Percentiles rank a stretch among this genome's conserved stretches.
Conservation (phyloP, 1,284 basidiomycete genomes). For the Cryptococcus deneoformans region DNA sequence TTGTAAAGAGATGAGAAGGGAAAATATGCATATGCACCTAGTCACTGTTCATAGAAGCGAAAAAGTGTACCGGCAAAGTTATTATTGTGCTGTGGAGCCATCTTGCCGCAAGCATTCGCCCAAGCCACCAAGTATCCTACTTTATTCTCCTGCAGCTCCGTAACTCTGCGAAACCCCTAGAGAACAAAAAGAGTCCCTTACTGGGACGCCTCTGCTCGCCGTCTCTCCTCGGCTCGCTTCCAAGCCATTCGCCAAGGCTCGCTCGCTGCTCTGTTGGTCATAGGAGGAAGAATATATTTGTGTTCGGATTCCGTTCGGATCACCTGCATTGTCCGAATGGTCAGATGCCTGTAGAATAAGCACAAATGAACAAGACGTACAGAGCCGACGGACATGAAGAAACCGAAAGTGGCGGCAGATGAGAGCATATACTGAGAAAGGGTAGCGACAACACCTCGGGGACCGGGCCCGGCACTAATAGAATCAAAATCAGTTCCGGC, state of each 20-base stretch:
- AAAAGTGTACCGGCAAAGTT: too few species aligned
- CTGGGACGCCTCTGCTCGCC: constrained; percentile 1
- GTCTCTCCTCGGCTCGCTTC: constrained; percentile 11
- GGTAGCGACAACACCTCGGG: constrained; percentile 78
- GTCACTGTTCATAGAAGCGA: too few species aligned
- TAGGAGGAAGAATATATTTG: constrained; percentile 26
- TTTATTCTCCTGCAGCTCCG: too few species aligned
- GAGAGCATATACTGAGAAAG: constrained; percentile 89
- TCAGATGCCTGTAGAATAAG: not conserved
- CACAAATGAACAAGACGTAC: constrained; percentile 23
- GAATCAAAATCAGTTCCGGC: not conserved
- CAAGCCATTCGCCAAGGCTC: constrained; percentile 14
- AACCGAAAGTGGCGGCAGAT: constrained; percentile 50
- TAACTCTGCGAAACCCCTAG: too few species aligned
- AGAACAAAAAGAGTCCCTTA: too few species aligned
- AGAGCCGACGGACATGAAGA: constrained; percentile 51
- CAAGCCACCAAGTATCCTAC: too few species aligned
- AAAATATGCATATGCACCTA: too few species aligned
- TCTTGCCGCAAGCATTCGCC: too few species aligned
- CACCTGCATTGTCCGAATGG: constrained; percentile 22
- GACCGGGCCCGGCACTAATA: constrained; percentile 65
- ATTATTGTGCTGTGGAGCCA: too few species aligned
- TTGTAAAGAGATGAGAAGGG: too few species aligned
- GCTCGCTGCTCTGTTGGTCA: constrained; percentile 3
- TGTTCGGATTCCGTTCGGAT: constrained; percentile 43